A percentile compares a stretch with the other conserved stretches of the same genome.
Conservation (phyloP, 176 grass and related monocot species). For the Olyra latifolia region DNA sequence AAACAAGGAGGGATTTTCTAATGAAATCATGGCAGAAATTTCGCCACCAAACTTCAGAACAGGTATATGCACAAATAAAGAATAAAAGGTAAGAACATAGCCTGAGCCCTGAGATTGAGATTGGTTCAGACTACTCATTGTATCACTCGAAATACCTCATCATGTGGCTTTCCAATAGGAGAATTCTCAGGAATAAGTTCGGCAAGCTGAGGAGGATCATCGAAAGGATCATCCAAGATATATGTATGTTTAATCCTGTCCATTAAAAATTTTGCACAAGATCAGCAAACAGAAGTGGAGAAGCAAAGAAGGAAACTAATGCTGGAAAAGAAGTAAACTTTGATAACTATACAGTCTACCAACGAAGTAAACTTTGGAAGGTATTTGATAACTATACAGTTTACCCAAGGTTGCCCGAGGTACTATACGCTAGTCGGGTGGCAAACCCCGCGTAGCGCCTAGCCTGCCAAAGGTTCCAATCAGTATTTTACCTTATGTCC, state of each 20-base stretch:
- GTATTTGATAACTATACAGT: slow-evolving; percentile 20
- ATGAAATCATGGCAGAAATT: not conserved
- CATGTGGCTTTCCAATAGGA: slow-evolving; percentile 72
- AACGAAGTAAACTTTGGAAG: not conserved
- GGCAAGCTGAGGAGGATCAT: slow-evolving; percentile 79
- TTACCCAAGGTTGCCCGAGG: not conserved
- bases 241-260: slow-evolving; percentile 98
- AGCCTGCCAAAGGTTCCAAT: not conserved
- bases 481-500: slow-evolving; percentile 66
- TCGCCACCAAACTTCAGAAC: not conserved
- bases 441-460: too few relatives aligned
- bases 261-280: not conserved
- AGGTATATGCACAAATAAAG: not conserved
- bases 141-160: slow-evolving; percentile 58
- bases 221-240: slow-evolving; percentile 94
- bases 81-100: too few relatives aligned
- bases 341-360: too few relatives aligned
- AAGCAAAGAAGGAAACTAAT: not conserved
- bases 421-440: too few relatives aligned
- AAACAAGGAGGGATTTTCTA: not conserved
- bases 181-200: slow-evolving; percentile 91
- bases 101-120: too few relatives aligned
- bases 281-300: slow-evolving; percentile 9
- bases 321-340: not conserved
- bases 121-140: not conserved